Percentiles rank a stretch among this genome's conserved stretches.
Evolutionary conservation across 106 monocot genomes (phyloP).

Genomic region (Platanthera guangdongensis): DNA sequence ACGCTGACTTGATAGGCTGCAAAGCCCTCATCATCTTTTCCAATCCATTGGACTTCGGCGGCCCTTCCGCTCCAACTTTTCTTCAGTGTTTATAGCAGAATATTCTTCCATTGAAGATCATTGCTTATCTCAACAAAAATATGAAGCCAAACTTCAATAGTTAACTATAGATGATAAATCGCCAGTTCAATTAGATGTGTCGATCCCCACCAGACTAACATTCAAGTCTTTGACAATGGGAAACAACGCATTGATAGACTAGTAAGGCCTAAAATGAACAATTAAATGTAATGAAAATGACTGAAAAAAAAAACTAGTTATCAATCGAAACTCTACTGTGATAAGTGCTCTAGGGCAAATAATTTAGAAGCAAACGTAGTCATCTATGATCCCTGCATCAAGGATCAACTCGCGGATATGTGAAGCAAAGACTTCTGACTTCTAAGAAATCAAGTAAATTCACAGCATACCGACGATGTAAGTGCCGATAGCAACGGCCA

Average conservation of each 20-base stretch:
- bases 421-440: neutral
- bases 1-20: too few relatives aligned
- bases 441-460: neutral
- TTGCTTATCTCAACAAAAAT: too few relatives aligned
- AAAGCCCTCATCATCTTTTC: too few relatives aligned
- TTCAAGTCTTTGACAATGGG: neutral
- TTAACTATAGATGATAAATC: too few relatives aligned
- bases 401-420: neutral
- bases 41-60: too few relatives aligned
- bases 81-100: too few relatives aligned
- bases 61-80: too few relatives aligned
- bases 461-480: conserved; percentile 55
- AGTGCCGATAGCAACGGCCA: conserved; percentile 81
- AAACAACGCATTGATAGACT: neutral
- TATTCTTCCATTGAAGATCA: too few relatives aligned
- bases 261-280: neutral
- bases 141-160: too few relatives aligned
- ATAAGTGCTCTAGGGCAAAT: neutral
- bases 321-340: neutral
- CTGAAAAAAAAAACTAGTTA: neutral
- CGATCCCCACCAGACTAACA: too few relatives aligned
- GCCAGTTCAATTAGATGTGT: too few relatives aligned
- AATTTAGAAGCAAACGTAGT: neutral
- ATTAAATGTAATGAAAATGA: neutral
- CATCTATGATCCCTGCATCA: neutral